phyloP scores from a whole-genome alignment of 148 eudicot genomes.

The Fagopyrum esculentum region DNA sequence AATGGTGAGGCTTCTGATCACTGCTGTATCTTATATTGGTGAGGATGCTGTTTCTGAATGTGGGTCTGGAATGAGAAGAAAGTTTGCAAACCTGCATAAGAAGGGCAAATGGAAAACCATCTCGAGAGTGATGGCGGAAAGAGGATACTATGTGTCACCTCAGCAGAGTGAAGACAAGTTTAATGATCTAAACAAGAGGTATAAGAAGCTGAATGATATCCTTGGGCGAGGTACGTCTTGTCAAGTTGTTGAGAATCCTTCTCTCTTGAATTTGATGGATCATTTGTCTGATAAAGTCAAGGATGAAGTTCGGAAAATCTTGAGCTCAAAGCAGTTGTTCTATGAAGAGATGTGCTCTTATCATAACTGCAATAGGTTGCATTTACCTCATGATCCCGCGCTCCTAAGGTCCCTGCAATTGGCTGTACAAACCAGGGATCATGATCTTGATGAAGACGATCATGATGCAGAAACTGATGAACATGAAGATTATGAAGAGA shows the following conservation, averaged over 20 bases:
- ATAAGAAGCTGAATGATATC: constrained; percentile 64
- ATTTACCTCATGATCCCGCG: neutral
- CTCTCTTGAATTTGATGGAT: constrained; percentile 45
- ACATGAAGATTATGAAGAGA: neutral
- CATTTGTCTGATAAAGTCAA: constrained; percentile 45
- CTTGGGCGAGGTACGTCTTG: constrained; percentile 60
- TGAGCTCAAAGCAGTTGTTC: constrained; percentile 69
- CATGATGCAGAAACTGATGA: too few relatives aligned
- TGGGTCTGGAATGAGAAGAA: constrained; percentile 36
- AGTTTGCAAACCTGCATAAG: constrained; percentile 40
- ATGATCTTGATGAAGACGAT: neutral
- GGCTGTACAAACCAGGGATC: neutral
- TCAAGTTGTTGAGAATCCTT: constrained; percentile 63
- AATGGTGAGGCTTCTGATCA: constrained; percentile 48
- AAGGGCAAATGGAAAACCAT: constrained; percentile 80
- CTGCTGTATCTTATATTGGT: constrained; percentile 53
- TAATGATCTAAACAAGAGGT: constrained; percentile 36
- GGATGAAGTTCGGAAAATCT: constrained; percentile 55
- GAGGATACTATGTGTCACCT: constrained; percentile 52
- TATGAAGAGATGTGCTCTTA: constrained; percentile 76
- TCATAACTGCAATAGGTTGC: constrained; percentile 26
- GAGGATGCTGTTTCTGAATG: constrained; percentile 44
- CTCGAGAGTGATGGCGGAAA: constrained; percentile 47
- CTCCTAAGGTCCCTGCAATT: neutral
- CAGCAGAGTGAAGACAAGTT: constrained; percentile 60